Base-by-base conservation (phyloP, 345 rosid species). In the Aurinia saxatilis region DNA sequence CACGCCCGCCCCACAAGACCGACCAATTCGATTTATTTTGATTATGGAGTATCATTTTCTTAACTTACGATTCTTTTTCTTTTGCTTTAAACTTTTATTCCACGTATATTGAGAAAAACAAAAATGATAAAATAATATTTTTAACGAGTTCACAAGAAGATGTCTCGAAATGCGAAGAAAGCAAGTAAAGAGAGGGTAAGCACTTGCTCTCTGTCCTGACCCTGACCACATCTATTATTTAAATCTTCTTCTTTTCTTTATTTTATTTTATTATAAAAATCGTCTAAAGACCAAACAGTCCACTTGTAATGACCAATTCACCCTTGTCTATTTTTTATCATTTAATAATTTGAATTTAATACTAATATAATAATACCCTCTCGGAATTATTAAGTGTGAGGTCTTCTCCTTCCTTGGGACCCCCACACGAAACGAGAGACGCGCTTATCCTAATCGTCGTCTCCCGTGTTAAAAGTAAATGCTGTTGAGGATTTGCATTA, bases 191-290 rank as follows among this genome's bases (percentile, higher is more conserved):
- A 66, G 65, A 50, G 68, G 54, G 50, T 10, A 60, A 52, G 62
- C 74, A 61, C 74, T 62, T 70, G 68, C 74, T 37, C 73, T 53
- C 62, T 70, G 74, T 70, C 63, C 68, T 54, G 63, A 70, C 57
- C 68, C 69, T 63, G 64, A 70, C 74, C 74, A 70, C 74, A 70
- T 46, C 16, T 50, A 59, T 1, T 52, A 52, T 51, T 21, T 31
- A 29, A 52, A 37, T 50, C 7, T 33, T 21, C 34, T 21, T 11
- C n/a, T 5, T 44, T 59, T 47, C 5, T 55, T 65, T 66, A 48
- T n/a, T 65, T 8, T 11, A 8, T 18, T 31, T 12, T 9, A 18
- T 48, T 33, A 44, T 16, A 45, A 25, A 15, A 47, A 62, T 60
- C 6, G 11, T 15, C 9, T 31, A 25, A 49, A 33, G 54, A 59